phyloP scores from a whole-genome alignment of 495 filamentous ascomycete genomes.

The Gamarada debralockiae region DNA sequence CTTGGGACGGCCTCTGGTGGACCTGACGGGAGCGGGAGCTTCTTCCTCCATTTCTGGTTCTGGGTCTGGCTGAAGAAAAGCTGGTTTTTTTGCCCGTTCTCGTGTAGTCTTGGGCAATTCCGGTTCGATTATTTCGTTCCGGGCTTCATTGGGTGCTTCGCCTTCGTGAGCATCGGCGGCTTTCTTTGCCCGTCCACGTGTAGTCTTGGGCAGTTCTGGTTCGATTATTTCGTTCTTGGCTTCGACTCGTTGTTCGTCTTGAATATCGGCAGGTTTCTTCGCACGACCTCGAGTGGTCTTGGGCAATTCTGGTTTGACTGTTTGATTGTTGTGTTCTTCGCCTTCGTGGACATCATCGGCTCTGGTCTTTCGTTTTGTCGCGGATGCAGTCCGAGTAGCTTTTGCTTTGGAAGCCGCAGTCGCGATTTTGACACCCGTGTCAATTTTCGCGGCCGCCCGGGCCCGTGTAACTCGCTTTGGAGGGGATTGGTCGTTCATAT shows the following conservation, averaged over 20 bases:
- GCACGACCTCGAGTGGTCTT: conserved; percentile 35
- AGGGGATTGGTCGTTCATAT: conserved; percentile 44
- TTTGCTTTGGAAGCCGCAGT: conserved; percentile 37
- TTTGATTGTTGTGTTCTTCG: conserved; percentile 39
- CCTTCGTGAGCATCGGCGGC: conserved; percentile 20
- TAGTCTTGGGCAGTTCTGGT: conserved; percentile 28
- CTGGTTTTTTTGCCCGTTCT: conserved; percentile 37
- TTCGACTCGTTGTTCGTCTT: conserved; percentile 27
- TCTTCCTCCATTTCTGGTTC: conserved; percentile 18
- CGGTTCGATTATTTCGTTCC: conserved; percentile 6
- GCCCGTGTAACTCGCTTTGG: conserved; percentile 59
- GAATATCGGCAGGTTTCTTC: conserved; percentile 35
- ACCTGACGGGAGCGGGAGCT: conserved; percentile 27
- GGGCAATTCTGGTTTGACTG: conserved; percentile 34
- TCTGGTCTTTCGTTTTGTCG: conserved; percentile 43
- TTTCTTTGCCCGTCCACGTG: conserved; percentile 43
- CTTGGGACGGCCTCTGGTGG: conserved; percentile 32
- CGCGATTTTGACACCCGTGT: conserved; percentile 29
- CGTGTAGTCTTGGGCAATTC: conserved; percentile 30
- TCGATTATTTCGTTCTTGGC: conserved; percentile 39
- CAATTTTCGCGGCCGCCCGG: conserved; percentile 46
- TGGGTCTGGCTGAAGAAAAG: conserved; percentile 16
- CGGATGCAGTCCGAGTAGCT: conserved; percentile 26
- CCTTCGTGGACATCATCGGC: conserved; percentile 39
- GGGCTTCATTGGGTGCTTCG: neutral